Base-by-base conservation (phyloP, 495 filamentous ascomycete species). In the Wilcoxina mikolae region DNA sequence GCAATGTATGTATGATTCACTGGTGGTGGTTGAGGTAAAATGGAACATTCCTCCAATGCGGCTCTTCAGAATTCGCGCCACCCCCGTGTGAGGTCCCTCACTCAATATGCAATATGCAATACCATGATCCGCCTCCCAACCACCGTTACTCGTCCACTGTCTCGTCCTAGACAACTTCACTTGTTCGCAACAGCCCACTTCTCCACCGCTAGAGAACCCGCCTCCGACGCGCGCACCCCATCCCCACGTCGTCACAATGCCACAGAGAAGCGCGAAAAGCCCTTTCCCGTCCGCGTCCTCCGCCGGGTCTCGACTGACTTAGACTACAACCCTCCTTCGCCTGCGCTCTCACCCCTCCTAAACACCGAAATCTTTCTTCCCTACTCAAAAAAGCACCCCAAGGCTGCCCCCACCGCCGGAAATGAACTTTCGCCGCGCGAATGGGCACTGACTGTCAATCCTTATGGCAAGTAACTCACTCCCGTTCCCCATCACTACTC, bases 381-480 rank as follows among this genome's bases (percentile, higher is more conserved):
- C 12, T 52, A 38, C 31, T 1, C 10, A 9, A 41, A 38, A 17
- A 52, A 38, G 26, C 26, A 38, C 31, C 49, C 49, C 4, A 52
- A 52, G 23, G 29, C 29, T 1, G 46, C 2, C 1, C 9, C 24
- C 2, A 49, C 24, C 24, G 15, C 24, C 4, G 52, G 56, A 39
- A 51, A 52, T n/a, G 60, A 58, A 22, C 43, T 64, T 22, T 38
- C 56, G 1, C 48, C 49, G 0, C 27, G 18, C 17, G 60, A 62
- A 38, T 46, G 58, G 27, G 59, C 59, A 11, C 24, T 64, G 24
- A 59, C 39, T 5, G 45, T 46, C 15, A 64, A 64, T 46, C 60
- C 60, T 20, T 64, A 64, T 24, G 59, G 59, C 60, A 51, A 7
- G 25, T 4, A 17, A 20, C 12, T 17, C n/a, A 15, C n/a, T 12